phyloP scores from a whole-genome alignment of 768 basidiomycete species.

The Botryobasidium botryosum region DNA sequence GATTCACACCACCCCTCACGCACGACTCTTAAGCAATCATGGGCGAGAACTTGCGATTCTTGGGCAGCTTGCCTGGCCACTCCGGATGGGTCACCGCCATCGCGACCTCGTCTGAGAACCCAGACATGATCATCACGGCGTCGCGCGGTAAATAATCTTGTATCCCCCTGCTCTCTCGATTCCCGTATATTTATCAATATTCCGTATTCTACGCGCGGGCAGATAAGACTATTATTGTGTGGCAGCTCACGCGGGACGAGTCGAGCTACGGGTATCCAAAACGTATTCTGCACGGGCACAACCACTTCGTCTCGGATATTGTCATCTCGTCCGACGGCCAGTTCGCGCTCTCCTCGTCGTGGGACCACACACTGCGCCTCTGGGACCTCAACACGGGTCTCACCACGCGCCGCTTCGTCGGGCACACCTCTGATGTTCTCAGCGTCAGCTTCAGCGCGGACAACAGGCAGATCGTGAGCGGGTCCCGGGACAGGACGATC shows the following conservation, averaged over 20 bases:
- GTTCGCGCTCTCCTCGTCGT: conserved; percentile 96
- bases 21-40: no score
- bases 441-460: conserved; percentile 99
- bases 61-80: conserved; percentile 85
- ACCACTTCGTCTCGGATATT: conserved; percentile 97
- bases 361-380: conserved; percentile 99
- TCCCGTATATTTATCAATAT: not conserved
- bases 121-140: conserved; percentile 96
- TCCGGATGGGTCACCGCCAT: conserved; percentile 98
- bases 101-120: conserved; percentile 96
- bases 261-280: conserved; percentile 91
- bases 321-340: conserved; percentile 99
- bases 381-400: conserved; percentile 98
- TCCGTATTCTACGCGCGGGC: no score
- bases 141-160: conserved; percentile 59
- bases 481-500: conserved; percentile 90
- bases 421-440: conserved; percentile 93
- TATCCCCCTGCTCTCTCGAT: not conserved
- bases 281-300: conserved; percentile 94
- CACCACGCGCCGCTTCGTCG: conserved; percentile 94
- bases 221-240: conserved; percentile 99
- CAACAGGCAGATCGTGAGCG: conserved; percentile 98
- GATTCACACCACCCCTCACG: no score
- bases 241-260: conserved; percentile 92
- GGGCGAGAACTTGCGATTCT: conserved; percentile 77